Evolutionary conservation across 768 basidiomycete genomes (phyloP).

Genomic region (Trametes cingulata): DNA sequence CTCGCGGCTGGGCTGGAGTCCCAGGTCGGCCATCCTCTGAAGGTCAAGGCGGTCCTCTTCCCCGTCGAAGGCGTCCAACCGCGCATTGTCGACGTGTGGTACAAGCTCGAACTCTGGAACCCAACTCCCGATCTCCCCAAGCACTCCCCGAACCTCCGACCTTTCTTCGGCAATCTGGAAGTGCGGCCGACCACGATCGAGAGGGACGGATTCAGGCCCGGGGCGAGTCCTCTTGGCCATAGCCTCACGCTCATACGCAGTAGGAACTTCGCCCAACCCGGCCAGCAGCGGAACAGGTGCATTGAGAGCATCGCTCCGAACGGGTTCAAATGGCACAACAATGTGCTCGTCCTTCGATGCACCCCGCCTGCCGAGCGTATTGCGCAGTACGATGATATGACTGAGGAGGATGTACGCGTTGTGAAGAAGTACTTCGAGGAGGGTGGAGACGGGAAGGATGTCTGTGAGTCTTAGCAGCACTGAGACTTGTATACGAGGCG

Average conservation of each 20-base stretch:
- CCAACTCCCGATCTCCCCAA: background rate
- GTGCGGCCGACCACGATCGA: constrained; percentile 2
- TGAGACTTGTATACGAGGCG: too few species aligned
- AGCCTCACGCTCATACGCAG: constrained; percentile 1
- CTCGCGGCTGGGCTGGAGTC: background rate
- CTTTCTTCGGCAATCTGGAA: background rate
- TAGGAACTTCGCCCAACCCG: background rate
- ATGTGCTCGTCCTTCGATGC: background rate
- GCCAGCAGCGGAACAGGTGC: background rate
- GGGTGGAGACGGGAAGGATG: background rate
- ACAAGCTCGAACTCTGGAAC: background rate
- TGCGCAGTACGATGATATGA: background rate
- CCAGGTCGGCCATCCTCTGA: background rate
- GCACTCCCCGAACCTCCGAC: background rate
- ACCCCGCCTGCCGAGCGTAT: background rate
- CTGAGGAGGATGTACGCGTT: background rate
- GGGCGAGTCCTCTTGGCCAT: background rate
- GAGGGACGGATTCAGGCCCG: background rate
- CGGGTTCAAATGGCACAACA: background rate
- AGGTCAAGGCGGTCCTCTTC: constrained; percentile 1
- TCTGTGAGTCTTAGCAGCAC: background rate
- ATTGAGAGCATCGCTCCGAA: background rate
- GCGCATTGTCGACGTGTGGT: constrained; percentile 3
- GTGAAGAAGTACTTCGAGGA: background rate
- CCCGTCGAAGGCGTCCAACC: constrained; percentile 1